phyloP scores from a whole-genome alignment of 2,329 filamentous ascomycete genomes.

The Gyromitra esculenta region DNA sequence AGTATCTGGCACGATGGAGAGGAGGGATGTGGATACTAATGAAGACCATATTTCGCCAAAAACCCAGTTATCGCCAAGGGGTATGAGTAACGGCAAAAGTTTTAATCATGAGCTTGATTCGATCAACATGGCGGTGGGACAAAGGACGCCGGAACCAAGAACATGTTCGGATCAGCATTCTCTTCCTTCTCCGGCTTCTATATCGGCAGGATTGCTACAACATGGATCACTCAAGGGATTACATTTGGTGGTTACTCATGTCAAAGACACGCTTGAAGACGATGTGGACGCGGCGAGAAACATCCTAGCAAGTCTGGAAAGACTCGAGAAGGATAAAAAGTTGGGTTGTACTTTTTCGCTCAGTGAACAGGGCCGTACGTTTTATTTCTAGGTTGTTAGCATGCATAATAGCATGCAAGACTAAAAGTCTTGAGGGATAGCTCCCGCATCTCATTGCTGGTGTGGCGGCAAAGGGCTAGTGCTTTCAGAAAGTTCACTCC shows the following conservation, averaged over 20 bases:
- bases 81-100: neutral
- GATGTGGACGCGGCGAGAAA: conserved; percentile 71
- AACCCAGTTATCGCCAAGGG: conserved; percentile 7
- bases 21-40: conserved; percentile 19
- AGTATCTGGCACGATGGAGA: neutral
- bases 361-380: conserved; percentile 55
- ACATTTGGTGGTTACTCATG: conserved; percentile 87
- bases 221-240: conserved; percentile 72
- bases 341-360: conserved; percentile 57
- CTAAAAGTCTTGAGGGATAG: neutral
- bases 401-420: neutral
- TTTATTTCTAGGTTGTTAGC: conserved; percentile 55
- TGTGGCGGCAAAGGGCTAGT: neutral
- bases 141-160: conserved; percentile 41
- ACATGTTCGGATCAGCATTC: conserved; percentile 5
- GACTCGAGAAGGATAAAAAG: conserved; percentile 67
- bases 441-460: neutral
- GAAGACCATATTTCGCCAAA: conserved; percentile 31
- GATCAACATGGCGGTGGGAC: conserved; percentile 36
- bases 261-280: conserved; percentile 86
- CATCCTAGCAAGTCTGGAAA: conserved; percentile 75
- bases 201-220: conserved; percentile 22
- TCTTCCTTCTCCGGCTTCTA: conserved; percentile 16
- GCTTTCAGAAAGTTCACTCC: neutral
- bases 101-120: conserved; percentile 24